Base-by-base conservation (phyloP, 108 stramenopile species). In the Cylindrotheca closterium region DNA sequence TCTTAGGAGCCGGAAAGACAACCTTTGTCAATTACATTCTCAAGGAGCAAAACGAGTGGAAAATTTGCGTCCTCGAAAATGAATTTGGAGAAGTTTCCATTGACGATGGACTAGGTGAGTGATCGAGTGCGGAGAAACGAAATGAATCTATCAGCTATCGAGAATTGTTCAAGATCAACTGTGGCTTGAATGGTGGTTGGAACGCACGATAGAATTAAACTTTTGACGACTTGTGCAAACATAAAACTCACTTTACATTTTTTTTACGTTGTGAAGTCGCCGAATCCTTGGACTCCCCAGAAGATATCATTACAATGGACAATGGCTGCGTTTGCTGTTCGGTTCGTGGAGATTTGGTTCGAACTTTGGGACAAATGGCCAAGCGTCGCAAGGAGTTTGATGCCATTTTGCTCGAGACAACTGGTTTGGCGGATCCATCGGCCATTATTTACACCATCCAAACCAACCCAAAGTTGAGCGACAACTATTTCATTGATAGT, bases 291-390 rank as follows among this genome's bases (percentile, higher is more conserved):
- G 95, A 93, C 60, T 80, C 89, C 1, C 91, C 92, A 30, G 95
- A 98, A 73, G 99, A 99, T 69, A 76, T 99, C 48, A 91, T 99
- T 52, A 95, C 94, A 53, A 98, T 99, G 98, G 97, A 98, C 78
- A 99, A 99, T 77, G 99, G 99, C 22, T 99, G 99, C 67, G 96
- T 98, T 47, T 99, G 99, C 82, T 99, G 99, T 79, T 95, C 96
- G 23, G 94, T 98, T 17, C 82, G 99, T 17, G 98, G 98, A 4
- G 99, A 99, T 70, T 88, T 99, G 42, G 95, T 99, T 29, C 86
- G 96, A 49, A 96, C 97, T 7, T 74, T 98, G 22, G 92, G 92
- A 47, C 88, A 93, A 56, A 73, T 98, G 18, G 68, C 88, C 68
- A 80, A 81, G 23, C 91, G 94, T 30, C 78, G 96, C 19, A 90